Base-by-base conservation (phyloP, 805 yeast species). In the Candida fluviatilis region DNA sequence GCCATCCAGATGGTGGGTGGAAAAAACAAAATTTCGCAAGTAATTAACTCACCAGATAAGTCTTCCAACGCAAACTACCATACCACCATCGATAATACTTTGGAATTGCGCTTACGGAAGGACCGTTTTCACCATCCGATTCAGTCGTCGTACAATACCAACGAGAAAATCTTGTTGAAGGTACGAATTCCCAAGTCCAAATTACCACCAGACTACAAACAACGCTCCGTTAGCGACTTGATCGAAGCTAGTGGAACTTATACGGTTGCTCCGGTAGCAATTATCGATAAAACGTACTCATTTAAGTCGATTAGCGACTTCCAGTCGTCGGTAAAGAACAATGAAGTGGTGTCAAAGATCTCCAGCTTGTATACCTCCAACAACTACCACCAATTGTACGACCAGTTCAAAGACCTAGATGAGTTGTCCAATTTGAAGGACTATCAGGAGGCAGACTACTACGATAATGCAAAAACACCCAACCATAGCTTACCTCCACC, bases 281-380 rank as follows among this genome's bases (percentile, higher is more conserved):
- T 87, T 14, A 68, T 88, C 14, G 78, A 79, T 49, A 73, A 78
- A 41, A 82, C 82, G 13, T 82, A 80, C 52, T 74, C 84, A 45
- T 91, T 91, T 57, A 75, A 96, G 48, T 87, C 85, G 46, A 76
- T 89, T 72, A 81, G 91, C 0, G 98, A 90, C 60, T 91, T 88
- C 57, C 98, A 93, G 57, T 74, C 76, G 46, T 65, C 76, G 23
- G 75, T 88, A 10, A 73, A 72, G 35, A 72, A 76, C 48, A 81
- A 83, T 11, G 55, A 46, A 2, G 41, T 53, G 18, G 57, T 48
- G 39, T 42, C 33, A 8, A 7, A 30, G 21, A 30, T 30, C 19
- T 16, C 18, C 5, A n/a, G n/a, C 18, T 30, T 30, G 19, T 14
- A 30, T 18, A 30, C 8, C 6, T 13, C 33, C 12, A 30, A 16